phyloP scores from a whole-genome alignment of 768 basidiomycete species.

The Suillus lakei region DNA sequence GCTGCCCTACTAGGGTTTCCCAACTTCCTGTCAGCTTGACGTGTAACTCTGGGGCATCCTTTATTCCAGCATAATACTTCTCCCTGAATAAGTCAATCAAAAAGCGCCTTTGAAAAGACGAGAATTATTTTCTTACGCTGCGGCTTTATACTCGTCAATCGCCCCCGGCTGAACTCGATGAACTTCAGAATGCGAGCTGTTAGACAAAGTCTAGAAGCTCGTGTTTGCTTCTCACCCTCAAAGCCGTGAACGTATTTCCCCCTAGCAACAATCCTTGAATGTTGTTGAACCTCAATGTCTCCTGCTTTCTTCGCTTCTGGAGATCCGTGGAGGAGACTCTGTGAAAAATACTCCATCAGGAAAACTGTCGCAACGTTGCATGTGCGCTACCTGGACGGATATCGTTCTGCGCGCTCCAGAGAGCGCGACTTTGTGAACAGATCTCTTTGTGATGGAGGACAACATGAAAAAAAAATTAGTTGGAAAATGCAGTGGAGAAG shows the following conservation, averaged over 20 bases:
- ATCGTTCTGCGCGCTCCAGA: constrained; percentile 49
- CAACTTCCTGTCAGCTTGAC: constrained; percentile 94
- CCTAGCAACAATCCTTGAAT: constrained; percentile 86
- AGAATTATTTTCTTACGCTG: constrained; percentile 63
- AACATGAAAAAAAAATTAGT: too few species aligned
- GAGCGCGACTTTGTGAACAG: constrained; percentile 20
- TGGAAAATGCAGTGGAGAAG: constrained; percentile 1
- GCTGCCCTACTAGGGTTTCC: constrained; percentile 89
- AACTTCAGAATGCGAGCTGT: constrained; percentile 46
- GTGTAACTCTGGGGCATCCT: constrained; percentile 69
- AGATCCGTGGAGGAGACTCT: constrained; percentile 94
- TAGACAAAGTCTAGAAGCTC: constrained; percentile 5
- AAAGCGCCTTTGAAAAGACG: constrained; percentile 10
- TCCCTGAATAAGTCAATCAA: constrained; percentile 52
- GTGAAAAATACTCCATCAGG: constrained; percentile 32
- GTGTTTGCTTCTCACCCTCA: constrained; percentile 56
- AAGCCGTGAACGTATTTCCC: constrained; percentile 95
- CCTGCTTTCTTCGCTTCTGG: constrained; percentile 86
- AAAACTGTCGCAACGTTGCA: constrained; percentile 25
- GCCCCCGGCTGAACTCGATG: constrained; percentile 87
- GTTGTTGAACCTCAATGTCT: constrained; percentile 75
- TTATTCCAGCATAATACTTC: constrained; percentile 82
- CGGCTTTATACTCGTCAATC: constrained; percentile 82
- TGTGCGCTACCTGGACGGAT: constrained; percentile 62
- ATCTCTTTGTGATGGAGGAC: constrained; percentile 20